phyloP scores from a whole-genome alignment of 306 rosid species.

The Cotoneaster glaucophyllus region DNA sequence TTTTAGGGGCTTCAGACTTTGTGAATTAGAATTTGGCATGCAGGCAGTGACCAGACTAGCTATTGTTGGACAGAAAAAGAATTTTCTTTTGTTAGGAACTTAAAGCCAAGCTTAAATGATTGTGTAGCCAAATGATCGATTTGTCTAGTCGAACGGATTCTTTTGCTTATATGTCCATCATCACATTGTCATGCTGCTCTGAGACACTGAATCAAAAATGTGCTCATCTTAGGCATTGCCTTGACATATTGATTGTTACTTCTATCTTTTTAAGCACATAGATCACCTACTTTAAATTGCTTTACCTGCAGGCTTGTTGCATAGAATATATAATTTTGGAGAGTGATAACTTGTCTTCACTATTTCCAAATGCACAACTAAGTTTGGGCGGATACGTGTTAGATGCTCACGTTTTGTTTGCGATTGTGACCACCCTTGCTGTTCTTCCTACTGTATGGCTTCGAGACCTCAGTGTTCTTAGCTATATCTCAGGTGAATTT shows the following conservation, averaged over 20 bases:
- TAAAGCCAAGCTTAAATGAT: background rate
- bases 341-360: constrained; percentile 85
- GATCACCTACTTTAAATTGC: constrained; percentile 19
- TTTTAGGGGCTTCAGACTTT: background rate
- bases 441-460: constrained; percentile 98
- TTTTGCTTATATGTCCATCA: background rate
- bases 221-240: background rate
- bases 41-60: background rate
- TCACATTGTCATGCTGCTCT: background rate
- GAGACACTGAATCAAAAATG: background rate
- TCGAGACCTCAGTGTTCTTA: constrained; percentile 82
- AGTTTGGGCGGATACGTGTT: constrained; percentile 53
- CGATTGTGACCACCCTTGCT: constrained; percentile 65
- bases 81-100: background rate
- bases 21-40: background rate
- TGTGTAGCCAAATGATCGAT: background rate
- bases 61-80: background rate
- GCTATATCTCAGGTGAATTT: constrained; percentile 84
- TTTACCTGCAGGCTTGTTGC: constrained; percentile 74
- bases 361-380: constrained; percentile 76
- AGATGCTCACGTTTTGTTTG: constrained; percentile 56
- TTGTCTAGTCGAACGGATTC: background rate
- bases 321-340: constrained; percentile 91
- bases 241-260: background rate
- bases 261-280: background rate